Evolutionary conservation across 2,329 filamentous ascomycete species (phyloP), one percentile per base, ranked within the genome.

Genomic region (Calonectria pseudoturangicola): DNA sequence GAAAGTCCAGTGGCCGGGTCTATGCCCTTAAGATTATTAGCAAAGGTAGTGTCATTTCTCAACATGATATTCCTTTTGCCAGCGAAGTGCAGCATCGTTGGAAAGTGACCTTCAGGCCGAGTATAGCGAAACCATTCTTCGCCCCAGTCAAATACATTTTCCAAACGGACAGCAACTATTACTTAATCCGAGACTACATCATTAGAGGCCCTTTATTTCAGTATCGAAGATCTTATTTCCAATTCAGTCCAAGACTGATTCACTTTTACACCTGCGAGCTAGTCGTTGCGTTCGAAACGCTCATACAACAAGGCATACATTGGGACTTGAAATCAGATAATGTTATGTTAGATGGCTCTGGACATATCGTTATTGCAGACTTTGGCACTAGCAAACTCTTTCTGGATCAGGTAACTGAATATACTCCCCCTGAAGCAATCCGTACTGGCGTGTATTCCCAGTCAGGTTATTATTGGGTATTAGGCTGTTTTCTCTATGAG

Each of bases 91-190:
- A 50, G 15, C 21, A 50, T 10, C 47, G 47, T 27, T 50, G 47
- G 47, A 50, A 50, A 9, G 21, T 4, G 21, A 50, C 7, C 4
- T 27, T 50, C 47, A 50, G 47, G 25, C 21, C 47, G 10, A 50
- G 21, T 21, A 50, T 50, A 1, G 21, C 47, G 1, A 27, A 50
- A 13, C 21, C 47, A 27, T 50, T 50, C 4, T 50, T 50, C 21
- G 47, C 47, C 8, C 47, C 47, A 50, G 13, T 50, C 47, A 50
- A 50, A 50, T 50, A 50, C 12, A 27, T 50, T 50, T 50, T 50
- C 9, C 47, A 50, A 21, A 50, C 47, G 10, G 25, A 25, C 21
- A 50, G 47, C 25, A 12, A 50, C 25, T 50, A 50, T 15, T 50
- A 50, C 27, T 27, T 50, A 15, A 25, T 50, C 8, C 27, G 47